phyloP scores from a whole-genome alignment of 176 grass and related monocot genomes.

The Thalia dealbata region DNA sequence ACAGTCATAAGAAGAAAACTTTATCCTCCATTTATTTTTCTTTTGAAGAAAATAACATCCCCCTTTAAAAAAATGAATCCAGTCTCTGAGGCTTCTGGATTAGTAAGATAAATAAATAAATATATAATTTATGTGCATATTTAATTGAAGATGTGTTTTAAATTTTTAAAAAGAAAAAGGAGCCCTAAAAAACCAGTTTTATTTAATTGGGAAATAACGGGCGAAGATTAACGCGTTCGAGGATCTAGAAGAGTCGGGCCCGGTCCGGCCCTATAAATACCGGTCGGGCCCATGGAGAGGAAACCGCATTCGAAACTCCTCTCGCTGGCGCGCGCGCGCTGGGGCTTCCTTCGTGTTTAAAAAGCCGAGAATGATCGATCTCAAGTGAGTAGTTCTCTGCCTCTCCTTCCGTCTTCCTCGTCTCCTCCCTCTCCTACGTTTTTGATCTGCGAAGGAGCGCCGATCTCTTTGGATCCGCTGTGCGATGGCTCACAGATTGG shows the following conservation, averaged over 20 bases:
- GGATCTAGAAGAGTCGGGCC: not conserved
- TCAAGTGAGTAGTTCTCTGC: constrained; percentile 2
- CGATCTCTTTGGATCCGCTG: not conserved
- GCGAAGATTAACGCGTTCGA: not conserved
- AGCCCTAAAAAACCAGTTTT: no score
- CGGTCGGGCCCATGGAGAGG: not conserved
- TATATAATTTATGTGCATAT: no score
- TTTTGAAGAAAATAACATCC: no score
- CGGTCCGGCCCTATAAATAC: not conserved
- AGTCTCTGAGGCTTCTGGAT: no score
- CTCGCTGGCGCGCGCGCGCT: not conserved
- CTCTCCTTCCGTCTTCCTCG: not conserved
- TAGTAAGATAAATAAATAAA: no score
- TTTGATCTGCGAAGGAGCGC: not conserved
- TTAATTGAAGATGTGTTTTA: no score
- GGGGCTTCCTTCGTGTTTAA: not conserved
- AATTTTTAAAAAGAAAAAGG: no score
- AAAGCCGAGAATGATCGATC: constrained; percentile 2
- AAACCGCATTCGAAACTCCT: not conserved
- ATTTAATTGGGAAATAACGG: no score
- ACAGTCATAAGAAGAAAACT: no score
- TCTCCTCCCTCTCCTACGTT: not conserved
- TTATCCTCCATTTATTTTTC: no score
- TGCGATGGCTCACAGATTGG: constrained; percentile 33
- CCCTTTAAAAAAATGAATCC: no score